Percentiles rank a stretch among this genome's conserved stretches.
phyloP scores from a whole-genome alignment of 345 rosid species.

The Iberis pinnata region DNA sequence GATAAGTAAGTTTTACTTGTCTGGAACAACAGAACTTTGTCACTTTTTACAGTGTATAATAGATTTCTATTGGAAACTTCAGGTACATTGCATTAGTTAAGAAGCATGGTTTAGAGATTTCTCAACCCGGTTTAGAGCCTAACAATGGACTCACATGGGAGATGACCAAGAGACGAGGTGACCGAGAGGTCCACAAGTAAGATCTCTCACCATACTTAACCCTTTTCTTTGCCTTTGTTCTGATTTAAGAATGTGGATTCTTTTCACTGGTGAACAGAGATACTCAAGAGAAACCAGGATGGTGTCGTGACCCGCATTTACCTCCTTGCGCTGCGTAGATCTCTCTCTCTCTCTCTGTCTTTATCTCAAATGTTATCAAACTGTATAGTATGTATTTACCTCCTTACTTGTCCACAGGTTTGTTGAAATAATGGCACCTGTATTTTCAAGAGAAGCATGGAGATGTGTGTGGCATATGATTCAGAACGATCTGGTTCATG shows the following conservation, averaged over 20 bases:
- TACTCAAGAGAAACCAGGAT: constrained; percentile 73
- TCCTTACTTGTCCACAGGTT: constrained; percentile 39
- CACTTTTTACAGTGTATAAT: constrained; percentile 9
- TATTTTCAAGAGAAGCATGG: constrained; percentile 92
- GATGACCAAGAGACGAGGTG: constrained; percentile 80
- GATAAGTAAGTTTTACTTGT: constrained; percentile 65
- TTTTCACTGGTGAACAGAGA: constrained; percentile 41
- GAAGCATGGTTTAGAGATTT: constrained; percentile 89
- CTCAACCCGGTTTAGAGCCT: constrained; percentile 91
- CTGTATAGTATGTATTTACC: neutral
- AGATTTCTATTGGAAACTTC: constrained; percentile 20
- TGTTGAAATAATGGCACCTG: constrained; percentile 99
- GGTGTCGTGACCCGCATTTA: constrained; percentile 63
- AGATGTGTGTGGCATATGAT: constrained; percentile 97
- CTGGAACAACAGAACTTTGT: too few species aligned
- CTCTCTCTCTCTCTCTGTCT: too few species aligned
- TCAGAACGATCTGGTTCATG: constrained; percentile 97
- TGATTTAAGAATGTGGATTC: too few species aligned
- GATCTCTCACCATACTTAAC: neutral
- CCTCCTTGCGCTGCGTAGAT: constrained; percentile 99
- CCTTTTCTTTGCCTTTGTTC: constrained; percentile 7
- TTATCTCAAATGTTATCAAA: neutral
- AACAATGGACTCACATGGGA: constrained; percentile 77
- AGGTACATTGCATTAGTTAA: constrained; percentile 78
- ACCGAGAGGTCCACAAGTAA: constrained; percentile 89